These are phyloP conservation scores for Rhynchospora breviuscula DNA, from an alignment of 176 grass and related monocot genomes.

Conservation along the genomic window DNA sequence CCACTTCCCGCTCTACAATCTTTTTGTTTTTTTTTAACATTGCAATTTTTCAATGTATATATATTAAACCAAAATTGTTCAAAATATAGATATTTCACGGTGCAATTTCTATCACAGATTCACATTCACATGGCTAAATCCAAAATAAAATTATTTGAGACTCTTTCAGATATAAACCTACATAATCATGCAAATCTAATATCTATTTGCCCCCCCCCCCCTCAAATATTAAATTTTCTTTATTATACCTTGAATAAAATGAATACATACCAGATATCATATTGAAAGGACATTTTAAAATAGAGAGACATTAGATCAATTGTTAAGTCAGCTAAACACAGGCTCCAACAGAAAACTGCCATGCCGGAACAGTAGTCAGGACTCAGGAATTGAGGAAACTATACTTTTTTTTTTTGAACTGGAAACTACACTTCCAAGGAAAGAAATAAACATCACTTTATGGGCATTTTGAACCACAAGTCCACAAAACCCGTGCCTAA, in stretches of 20 bases:
- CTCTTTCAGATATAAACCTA: not conserved
- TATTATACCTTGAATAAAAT: not conserved
- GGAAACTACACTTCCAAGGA: not conserved
- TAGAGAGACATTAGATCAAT: too few species aligned
- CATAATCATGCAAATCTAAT: too few species aligned
- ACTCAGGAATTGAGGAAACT: too few species aligned
- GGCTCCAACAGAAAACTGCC: not conserved
- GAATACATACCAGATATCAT: not conserved
- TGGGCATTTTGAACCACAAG: not conserved
- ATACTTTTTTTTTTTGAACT: too few species aligned
- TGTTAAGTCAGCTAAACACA: not conserved
- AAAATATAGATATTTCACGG: not conserved
- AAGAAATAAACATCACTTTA: not conserved
- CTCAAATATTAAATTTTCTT: not conserved
- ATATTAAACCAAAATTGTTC: not conserved
- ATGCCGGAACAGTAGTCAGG: too few species aligned
- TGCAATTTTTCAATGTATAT: not conserved
- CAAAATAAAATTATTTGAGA: not conserved
- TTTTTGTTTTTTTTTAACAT: not conserved
- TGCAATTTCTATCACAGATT: not conserved
- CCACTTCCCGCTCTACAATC: not conserved
- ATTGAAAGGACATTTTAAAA: not conserved
- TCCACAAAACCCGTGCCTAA: constrained; percentile 1
- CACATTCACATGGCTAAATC: not conserved
- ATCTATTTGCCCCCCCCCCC: too few species aligned